Conservation (phyloP, 2,329 filamentous ascomycete species). For the Thielaviopsis populi region DNA sequence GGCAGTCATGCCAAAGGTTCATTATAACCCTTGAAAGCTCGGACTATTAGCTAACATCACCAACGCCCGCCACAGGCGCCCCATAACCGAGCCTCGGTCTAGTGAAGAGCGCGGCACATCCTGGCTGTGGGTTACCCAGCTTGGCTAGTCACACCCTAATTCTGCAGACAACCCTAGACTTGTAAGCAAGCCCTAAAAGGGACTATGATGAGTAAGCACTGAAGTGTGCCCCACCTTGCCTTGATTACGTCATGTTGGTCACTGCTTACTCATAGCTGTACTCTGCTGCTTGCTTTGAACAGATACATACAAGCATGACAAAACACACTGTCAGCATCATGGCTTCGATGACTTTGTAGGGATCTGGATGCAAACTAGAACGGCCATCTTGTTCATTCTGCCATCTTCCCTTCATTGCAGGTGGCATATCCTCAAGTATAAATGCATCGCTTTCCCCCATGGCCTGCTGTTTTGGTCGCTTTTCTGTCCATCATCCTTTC, state of each 20-base stretch:
- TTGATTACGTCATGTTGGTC: not conserved
- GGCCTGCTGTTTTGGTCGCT: constrained; percentile 26
- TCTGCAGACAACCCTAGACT: not conserved
- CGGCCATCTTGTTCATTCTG: not conserved
- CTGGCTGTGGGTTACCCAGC: not conserved
- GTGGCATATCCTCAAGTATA: constrained; percentile 22
- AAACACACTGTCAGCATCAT: not conserved
- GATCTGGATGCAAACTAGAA: not conserved
- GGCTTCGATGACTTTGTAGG: not conserved
- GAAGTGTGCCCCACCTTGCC: not conserved
- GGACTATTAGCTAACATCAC: not conserved
- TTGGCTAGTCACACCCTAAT: not conserved
- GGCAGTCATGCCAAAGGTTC: too few species aligned
- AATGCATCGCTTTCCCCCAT: constrained; percentile 26
- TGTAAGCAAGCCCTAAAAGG: too few species aligned
- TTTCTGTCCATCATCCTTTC: constrained; percentile 27
- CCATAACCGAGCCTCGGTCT: not conserved
- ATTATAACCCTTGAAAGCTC: not conserved
- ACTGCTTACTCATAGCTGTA: not conserved
- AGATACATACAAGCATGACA: constrained; percentile 7
- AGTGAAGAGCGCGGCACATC: not conserved
- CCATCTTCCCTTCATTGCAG: not conserved
- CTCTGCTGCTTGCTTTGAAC: not conserved
- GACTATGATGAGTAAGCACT: too few species aligned
- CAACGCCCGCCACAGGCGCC: not conserved